Conservation (phyloP, 371 early-diverging fungal genomes). For the Mortierella sp. region DNA sequence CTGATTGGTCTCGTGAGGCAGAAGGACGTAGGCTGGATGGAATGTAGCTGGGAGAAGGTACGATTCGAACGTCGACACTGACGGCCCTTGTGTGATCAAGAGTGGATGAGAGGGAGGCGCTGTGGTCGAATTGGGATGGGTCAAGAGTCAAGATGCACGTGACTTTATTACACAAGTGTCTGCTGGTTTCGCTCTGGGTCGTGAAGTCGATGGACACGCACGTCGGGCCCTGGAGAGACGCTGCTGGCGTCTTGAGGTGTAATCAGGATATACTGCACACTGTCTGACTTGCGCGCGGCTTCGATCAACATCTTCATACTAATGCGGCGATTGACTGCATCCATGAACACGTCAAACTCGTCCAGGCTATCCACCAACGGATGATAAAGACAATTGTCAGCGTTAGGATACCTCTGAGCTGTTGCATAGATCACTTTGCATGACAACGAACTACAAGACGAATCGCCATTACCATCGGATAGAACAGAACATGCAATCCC, state of each 20-base stretch:
- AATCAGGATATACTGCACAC: constrained; percentile 94
- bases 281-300: constrained; percentile 73
- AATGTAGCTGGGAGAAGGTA: no score
- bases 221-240: constrained; percentile 71
- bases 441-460: no score
- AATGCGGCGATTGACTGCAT: constrained; percentile 94
- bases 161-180: constrained; percentile 12
- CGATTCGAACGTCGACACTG: no score
- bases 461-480: constrained; percentile 81
- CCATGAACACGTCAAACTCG: constrained; percentile 99
- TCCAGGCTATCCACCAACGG: constrained; percentile 77
- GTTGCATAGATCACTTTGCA: not conserved
- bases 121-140: no score
- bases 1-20: no score
- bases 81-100: no score
- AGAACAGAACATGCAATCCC: constrained; percentile 97
- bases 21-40: no score
- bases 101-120: no score
- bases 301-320: constrained; percentile 91
- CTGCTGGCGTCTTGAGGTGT: constrained; percentile 88
- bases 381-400: not conserved
- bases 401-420: not conserved
- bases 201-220: constrained; percentile 72
- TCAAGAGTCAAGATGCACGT: no score
- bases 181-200: constrained; percentile 77